Evolutionary conservation across 768 basidiomycete species (phyloP), one percentile per base, ranked within the genome.

Genomic region (Calocybe gangraenosa): DNA sequence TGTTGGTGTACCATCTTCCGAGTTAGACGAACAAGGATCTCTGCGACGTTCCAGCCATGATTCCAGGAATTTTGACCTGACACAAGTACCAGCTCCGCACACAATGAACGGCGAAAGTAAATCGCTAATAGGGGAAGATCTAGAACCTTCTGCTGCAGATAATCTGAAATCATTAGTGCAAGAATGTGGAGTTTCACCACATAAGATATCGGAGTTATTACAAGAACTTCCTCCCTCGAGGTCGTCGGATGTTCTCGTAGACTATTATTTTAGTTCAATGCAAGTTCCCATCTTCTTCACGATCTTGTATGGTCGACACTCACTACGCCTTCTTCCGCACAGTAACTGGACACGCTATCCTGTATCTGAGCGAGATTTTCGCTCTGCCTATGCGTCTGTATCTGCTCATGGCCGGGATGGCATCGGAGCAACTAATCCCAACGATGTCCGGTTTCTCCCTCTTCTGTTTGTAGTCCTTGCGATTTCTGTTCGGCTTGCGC

Each of bases 301-400:
- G n/a, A 46, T 37, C 44, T 48, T 47, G 37, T 51, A 44, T 46
- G 35, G 46, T n/a, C 11, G 6, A 4, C 39, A 21, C 22, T 37
- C 37, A 20, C 22, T 33, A 42, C 33, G 32, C 18, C 20, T 47
- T 38, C 21, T 40, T 30, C 39, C 47, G 28, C 42, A 17, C 56
- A 91, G 92, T 60, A 95, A 96, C 58, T 93, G 90, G 82, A 92
- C 92, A 17, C 81, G 92, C 33, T 95, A 95, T 65, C 93, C 92
- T 39, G 75, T 95, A 13, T 89, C 87, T 21, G 92, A 94, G 55
- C 74, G 74, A 40, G 84, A 88, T 50, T 94, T 96, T 59, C 78
- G 92, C 32, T 57, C 73, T 21, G 75, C 86, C 0, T 92, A 87
- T 58, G 64, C 74, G 15, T 81, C 85, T 3, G 68, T 90, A 35